Base-by-base conservation (phyloP, 2,329 filamentous ascomycete genomes). In the Fusarium sp. region DNA sequence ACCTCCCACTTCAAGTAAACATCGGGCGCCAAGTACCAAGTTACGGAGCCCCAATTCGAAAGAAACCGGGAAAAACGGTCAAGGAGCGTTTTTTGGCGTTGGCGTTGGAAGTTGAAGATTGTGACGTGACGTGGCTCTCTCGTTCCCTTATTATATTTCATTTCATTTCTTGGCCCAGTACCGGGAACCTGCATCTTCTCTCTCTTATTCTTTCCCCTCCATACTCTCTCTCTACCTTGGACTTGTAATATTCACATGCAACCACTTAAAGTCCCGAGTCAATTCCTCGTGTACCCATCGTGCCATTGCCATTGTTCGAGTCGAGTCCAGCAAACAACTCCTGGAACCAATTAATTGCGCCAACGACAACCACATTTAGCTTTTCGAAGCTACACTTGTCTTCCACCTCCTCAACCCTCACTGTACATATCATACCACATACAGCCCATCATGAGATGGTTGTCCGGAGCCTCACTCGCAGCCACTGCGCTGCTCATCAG, bases 401-500 rank as follows among this genome's bases (percentile, higher is more conserved):
- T 28, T 28, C 10, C 12, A 28, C 26, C 10, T 28, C 26, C 12
- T 28, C 26, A 26, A 12, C n/a, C 36, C n/a, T 28, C 43, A 56
- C 49, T 28, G 45, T 58, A 63, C 45, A 58, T 55, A 61, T 49
- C 23, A 38, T 7, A 46, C 20, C 40, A 56, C 38, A 34, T 24
- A 39, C 42, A 55, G 39, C 36, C 40, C 65, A 69, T 58, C 64
- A 75, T 74, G 73, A 72, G 67, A 56, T 69, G 73, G 65, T 48
- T 56, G 36, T 32, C 62, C 40, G 43, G 56, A 32, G 50, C 51
- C 17, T 61, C 59, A 28, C 24, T 71, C 9, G 68, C 70, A 21
- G 73, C 69, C 20, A 69, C 69, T 6, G 58, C 70, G 39, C 67
- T 76, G 39, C 57, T 77, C 36, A 47, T 71, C 24, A 60, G 63